Conservation (phyloP, 1,139 yeast species). For the Ogataea hybrid region DNA sequence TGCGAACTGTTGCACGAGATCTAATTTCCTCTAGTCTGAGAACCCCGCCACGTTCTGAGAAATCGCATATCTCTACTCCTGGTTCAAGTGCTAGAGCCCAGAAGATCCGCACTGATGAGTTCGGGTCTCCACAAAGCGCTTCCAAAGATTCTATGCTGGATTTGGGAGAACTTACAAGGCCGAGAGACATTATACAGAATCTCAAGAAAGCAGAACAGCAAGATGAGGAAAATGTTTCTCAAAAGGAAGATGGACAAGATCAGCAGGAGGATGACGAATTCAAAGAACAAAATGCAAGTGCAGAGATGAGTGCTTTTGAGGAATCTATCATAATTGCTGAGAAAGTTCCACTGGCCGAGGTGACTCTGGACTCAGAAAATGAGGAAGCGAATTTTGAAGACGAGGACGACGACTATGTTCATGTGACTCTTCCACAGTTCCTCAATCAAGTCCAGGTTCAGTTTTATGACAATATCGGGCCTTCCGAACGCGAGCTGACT, state of each 20-base stretch:
- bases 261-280: background rate
- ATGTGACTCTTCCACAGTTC: conserved; percentile 27
- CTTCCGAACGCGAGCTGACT: conserved; percentile 26
- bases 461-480: conserved; percentile 31
- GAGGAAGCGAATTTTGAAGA: conserved; percentile 18
- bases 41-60: conserved; percentile 12
- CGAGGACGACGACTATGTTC: conserved; percentile 25
- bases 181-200: conserved; percentile 1
- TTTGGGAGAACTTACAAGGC: conserved; percentile 2
- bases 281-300: conserved; percentile 8
- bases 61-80: conserved; percentile 11
- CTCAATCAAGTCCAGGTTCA: conserved; percentile 29
- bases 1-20: background rate
- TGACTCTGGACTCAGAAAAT: conserved; percentile 22
- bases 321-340: conserved; percentile 27
- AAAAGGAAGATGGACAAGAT: background rate
- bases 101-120: conserved; percentile 18
- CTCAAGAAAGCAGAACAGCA: background rate
- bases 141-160: conserved; percentile 9
- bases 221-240: background rate
- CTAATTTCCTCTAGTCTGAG: background rate
- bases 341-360: conserved; percentile 30
- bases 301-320: conserved; percentile 16
- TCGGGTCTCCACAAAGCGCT: conserved; percentile 22
- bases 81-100: conserved; percentile 16